These are phyloP conservation scores for Priceomyces fermenticarens DNA, from an alignment of 805 yeast genomes.

Conservation along the genomic window DNA sequence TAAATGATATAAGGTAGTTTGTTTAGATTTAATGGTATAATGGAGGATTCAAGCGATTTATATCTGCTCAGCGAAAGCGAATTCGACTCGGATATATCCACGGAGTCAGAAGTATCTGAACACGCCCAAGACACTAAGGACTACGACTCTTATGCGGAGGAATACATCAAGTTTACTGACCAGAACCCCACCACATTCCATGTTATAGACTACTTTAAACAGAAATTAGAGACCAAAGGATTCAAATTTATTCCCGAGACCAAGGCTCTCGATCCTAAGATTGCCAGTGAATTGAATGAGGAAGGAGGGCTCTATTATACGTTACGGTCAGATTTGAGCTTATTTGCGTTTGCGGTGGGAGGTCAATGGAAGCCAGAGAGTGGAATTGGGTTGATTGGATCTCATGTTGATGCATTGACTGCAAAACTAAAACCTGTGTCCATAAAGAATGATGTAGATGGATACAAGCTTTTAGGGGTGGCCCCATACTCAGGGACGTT, in stretches of 20 bases:
- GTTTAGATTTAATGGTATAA: neutral
- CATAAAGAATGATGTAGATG: constrained; percentile 57
- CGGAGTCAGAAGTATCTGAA: neutral
- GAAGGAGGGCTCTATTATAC: constrained; percentile 36
- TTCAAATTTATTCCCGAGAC: constrained; percentile 26
- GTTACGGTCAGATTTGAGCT: constrained; percentile 61
- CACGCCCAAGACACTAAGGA: constrained; percentile 5
- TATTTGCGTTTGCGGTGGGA: constrained; percentile 72
- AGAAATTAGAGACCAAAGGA: constrained; percentile 22
- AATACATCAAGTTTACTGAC: constrained; percentile 30
- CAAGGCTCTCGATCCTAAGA: constrained; percentile 10
- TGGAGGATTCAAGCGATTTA: neutral
- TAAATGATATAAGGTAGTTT: neutral
- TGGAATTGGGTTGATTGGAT: constrained; percentile 69
- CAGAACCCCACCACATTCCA: constrained; percentile 43
- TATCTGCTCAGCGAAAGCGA: neutral
- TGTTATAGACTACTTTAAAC: constrained; percentile 23
- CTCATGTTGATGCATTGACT: constrained; percentile 75
- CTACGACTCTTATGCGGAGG: constrained; percentile 16
- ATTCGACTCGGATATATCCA: neutral
- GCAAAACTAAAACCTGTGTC: constrained; percentile 72
- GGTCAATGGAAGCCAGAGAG: constrained; percentile 58
- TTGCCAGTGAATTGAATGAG: neutral
- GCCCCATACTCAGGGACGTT: constrained; percentile 82
- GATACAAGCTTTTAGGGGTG: constrained; percentile 75